A percentile compares a stretch with the other conserved stretches of the same genome.
phyloP scores from a whole-genome alignment of 1,284 basidiomycete genomes.

The Fistulina hepatica region DNA sequence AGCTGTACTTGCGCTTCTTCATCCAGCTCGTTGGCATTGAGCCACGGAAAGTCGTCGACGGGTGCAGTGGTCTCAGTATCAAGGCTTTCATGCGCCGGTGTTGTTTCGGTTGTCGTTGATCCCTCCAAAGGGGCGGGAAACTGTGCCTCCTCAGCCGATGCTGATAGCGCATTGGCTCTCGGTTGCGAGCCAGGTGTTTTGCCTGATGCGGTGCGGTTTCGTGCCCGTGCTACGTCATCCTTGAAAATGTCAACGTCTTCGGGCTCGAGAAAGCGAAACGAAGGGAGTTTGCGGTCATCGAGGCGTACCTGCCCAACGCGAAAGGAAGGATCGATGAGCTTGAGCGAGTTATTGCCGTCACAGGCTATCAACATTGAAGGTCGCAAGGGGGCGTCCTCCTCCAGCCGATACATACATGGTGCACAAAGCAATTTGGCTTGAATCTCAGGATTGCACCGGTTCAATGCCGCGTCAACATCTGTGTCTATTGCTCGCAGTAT shows the following conservation, averaged over 20 bases:
- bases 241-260: constrained; percentile 22
- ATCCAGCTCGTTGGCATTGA: constrained; percentile 9
- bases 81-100: too few relatives aligned
- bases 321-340: constrained; percentile 18
- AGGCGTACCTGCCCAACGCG: constrained; percentile 14
- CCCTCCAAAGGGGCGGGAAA: too few relatives aligned
- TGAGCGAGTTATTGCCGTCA: constrained; percentile 28
- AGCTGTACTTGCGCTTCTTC: constrained; percentile 5
- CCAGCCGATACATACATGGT: constrained; percentile 14
- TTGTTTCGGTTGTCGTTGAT: too few relatives aligned
- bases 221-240: constrained; percentile 20
- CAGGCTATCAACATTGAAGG: constrained; percentile 17
- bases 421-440: constrained; percentile 12
- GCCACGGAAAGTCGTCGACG: constrained; percentile 10
- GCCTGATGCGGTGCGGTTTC: too few relatives aligned
- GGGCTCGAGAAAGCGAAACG: constrained; percentile 13
- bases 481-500: constrained; percentile 1
- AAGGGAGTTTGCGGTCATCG: constrained; percentile 6
- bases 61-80: too few relatives aligned
- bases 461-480: not conserved
- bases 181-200: too few relatives aligned
- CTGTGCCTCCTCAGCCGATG: too few relatives aligned
- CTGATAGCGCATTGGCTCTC: too few relatives aligned
- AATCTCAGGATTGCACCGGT: constrained; percentile 7
- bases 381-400: constrained; percentile 17